These are phyloP conservation scores for Themeda triandra DNA, from an alignment of 176 grass and related monocot species.

Conservation along the genomic window DNA sequence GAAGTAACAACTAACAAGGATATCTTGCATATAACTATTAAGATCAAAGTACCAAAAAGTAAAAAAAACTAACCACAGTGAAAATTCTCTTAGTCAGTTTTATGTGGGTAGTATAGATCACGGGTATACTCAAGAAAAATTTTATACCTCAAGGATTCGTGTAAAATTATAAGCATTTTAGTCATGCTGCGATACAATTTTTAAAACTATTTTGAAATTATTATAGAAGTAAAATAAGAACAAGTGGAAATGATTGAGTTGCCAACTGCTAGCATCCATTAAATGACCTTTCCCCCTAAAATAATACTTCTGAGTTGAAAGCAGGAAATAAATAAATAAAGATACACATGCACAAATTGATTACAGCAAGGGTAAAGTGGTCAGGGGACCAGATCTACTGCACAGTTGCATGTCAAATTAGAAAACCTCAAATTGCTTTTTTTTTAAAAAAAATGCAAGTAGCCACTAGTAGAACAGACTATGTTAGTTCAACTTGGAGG, in stretches of 20 bases:
- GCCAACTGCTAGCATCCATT: background rate
- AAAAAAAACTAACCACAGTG: background rate
- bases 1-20: slow-evolving; percentile 2
- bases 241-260: slow-evolving; percentile 6
- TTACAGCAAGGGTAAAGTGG: slow-evolving; percentile 20
- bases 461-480: slow-evolving; percentile 7
- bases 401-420: slow-evolving; percentile 34
- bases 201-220: background rate
- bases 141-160: background rate
- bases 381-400: slow-evolving; percentile 49
- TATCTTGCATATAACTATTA: background rate
- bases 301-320: background rate
- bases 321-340: background rate
- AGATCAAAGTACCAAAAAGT: background rate
- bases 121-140: background rate
- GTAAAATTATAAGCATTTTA: background rate
- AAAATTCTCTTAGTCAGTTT: background rate
- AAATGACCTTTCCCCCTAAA: background rate
- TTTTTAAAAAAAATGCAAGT: background rate
- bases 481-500: slow-evolving; percentile 25
- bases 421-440: slow-evolving; percentile 23
- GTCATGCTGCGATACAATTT: background rate
- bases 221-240: background rate
- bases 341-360: slow-evolving; percentile 6
- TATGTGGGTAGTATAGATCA: background rate